Percentiles rank a stretch among this genome's conserved stretches.
Evolutionary conservation across 2,329 filamentous ascomycete genomes (phyloP).

Genomic region (Alternaria gansuensis): DNA sequence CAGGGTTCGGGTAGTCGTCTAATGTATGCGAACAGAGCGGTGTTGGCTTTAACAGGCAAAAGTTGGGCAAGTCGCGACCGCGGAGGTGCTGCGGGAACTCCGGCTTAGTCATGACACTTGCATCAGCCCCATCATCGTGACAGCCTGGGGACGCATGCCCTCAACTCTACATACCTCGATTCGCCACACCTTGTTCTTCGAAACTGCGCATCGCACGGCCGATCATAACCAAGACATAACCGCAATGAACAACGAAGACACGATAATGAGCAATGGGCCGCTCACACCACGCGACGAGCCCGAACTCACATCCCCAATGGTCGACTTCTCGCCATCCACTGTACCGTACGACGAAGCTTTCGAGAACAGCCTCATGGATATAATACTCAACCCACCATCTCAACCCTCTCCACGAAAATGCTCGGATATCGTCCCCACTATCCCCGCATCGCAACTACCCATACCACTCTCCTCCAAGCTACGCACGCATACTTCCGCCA

Average conservation of each 20-base stretch:
- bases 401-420: constrained; percentile 37
- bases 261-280: constrained; percentile 41
- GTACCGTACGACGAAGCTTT: constrained; percentile 57
- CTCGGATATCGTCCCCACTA: constrained; percentile 33
- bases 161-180: background rate
- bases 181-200: background rate
- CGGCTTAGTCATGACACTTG: constrained; percentile 19
- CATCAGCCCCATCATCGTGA: constrained; percentile 9
- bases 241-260: constrained; percentile 36
- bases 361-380: constrained; percentile 56
- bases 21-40: background rate
- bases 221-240: background rate
- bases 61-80: constrained; percentile 14
- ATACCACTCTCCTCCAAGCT: constrained; percentile 55
- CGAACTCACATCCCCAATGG: constrained; percentile 41
- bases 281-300: constrained; percentile 46
- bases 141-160: constrained; percentile 3
- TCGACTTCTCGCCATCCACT: constrained; percentile 56
- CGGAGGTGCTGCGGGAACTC: constrained; percentile 20
- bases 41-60: constrained; percentile 6
- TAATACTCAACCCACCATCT: constrained; percentile 49
- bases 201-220: constrained; percentile 3
- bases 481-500: constrained; percentile 53
- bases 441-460: constrained; percentile 51
- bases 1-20: background rate